phyloP scores from a whole-genome alignment of 2,329 filamentous ascomycete species.

The Aspergillus aculeatinus region DNA sequence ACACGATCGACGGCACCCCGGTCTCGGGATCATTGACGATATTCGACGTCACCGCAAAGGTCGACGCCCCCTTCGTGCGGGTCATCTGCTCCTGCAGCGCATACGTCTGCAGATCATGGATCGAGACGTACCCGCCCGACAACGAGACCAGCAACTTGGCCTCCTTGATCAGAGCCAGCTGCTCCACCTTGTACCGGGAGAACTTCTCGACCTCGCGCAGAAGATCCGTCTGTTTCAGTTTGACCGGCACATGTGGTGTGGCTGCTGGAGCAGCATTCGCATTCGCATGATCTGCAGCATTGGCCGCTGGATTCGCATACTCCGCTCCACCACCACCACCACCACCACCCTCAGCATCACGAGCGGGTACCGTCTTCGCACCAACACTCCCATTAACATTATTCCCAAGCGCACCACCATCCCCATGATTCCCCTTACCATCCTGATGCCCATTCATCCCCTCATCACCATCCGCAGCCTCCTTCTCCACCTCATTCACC shows the following conservation, averaged over 20 bases:
- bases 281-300: not conserved
- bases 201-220: conserved; percentile 93
- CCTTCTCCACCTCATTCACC: conserved; percentile 64
- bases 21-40: conserved; percentile 87
- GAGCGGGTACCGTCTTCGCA: not conserved
- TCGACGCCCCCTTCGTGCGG: conserved; percentile 82
- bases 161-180: conserved; percentile 94
- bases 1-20: conserved; percentile 89
- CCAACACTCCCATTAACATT: not conserved
- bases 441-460: not conserved
- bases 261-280: not conserved
- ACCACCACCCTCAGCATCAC: too few species aligned
- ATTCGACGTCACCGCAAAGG: conserved; percentile 92
- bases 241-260: conserved; percentile 10
- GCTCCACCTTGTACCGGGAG: conserved; percentile 83
- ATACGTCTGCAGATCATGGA: conserved; percentile 86
- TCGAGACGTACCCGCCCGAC: conserved; percentile 83
- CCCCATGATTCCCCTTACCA: not conserved
- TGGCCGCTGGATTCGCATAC: not conserved
- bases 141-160: conserved; percentile 87
- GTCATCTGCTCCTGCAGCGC: conserved; percentile 74
- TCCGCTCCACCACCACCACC: not conserved
- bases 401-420: not conserved
- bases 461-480: conserved; percentile 37
- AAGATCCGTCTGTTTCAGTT: conserved; percentile 69